These are phyloP conservation scores for Geotrichum australiense DNA, from an alignment of 1,139 yeast genomes.

Conservation along the genomic window DNA sequence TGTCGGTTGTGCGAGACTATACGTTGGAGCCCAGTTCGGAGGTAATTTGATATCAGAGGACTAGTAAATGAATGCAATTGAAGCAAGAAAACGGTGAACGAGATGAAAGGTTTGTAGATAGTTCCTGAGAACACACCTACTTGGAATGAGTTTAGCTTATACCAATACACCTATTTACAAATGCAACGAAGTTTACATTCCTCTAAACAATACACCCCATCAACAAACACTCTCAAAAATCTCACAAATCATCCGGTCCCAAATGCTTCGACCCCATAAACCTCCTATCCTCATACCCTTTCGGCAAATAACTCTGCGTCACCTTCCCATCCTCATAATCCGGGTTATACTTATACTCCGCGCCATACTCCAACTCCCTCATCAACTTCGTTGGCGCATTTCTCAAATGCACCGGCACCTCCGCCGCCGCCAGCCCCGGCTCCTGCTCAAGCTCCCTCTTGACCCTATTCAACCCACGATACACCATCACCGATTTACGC, in stretches of 20 bases:
- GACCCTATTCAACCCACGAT: conserved; percentile 66
- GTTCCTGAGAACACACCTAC: too few relatives aligned
- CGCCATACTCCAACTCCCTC: conserved; percentile 82
- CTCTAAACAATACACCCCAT: too few relatives aligned
- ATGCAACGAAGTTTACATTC: too few relatives aligned
- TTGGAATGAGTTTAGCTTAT: too few relatives aligned
- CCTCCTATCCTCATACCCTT: conserved; percentile 26
- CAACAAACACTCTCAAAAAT: too few relatives aligned
- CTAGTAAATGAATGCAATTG: too few relatives aligned
- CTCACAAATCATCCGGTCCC: conserved; percentile 20
- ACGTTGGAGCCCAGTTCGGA: too few relatives aligned
- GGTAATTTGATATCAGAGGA: too few relatives aligned
- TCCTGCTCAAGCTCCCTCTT: conserved; percentile 51
- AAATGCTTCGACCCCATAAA: conserved; percentile 42
- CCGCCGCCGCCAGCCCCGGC: conserved; percentile 49
- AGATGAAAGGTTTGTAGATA: too few relatives aligned
- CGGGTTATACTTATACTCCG: conserved; percentile 85
- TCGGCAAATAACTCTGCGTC: conserved; percentile 47
- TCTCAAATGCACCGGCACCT: conserved; percentile 54
- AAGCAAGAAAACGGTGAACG: too few relatives aligned
- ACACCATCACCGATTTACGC: conserved; percentile 76
- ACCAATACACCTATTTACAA: too few relatives aligned
- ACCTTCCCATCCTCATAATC: conserved; percentile 65
- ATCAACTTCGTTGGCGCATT: conserved; percentile 91
- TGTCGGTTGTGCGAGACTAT: too few relatives aligned